Evolutionary conservation across 306 rosid species (phyloP), one percentile per base, ranked within the genome.

Genomic region (Arachis stenosperma): DNA sequence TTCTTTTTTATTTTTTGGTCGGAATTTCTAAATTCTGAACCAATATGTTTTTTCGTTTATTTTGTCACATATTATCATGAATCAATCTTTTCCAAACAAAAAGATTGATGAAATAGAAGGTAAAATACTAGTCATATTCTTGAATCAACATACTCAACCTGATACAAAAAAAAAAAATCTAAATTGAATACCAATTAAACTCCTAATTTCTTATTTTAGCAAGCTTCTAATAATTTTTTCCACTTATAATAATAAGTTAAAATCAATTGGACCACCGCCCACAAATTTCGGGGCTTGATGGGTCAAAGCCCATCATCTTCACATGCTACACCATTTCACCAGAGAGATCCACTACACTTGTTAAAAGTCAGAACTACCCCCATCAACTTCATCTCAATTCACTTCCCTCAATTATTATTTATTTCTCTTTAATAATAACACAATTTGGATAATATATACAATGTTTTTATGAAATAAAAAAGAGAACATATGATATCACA

Each of bases 281-380:
- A 54, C 12, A 61, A 77, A 2, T 74, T 69, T 36, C 50, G 83
- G 80, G 55, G 15, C 8, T 39, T 70, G 61, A 39, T 37, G 63
- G 53, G 61, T 75, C 57, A 55, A 67, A 59, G 62, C 59, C 89
- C 88, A 81, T 76, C 71, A 74, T 68, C 74, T 63, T 22, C 79
- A 70, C 78, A 76, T 79, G 81, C 67, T 43, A 0, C 36, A 6
- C 27, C 8, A n/a, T 52, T 14, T 57, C 39, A 13, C 12, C 55
- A 12, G 44, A 68, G 61, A 70, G 65, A 74, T 71, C 77, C 15
- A 27, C 56, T 5, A 8, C 65, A 50, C 11, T 39, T 9, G 41
- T 81, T 47, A 72, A 85, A 61, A 70, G 60, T 57, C 44, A 71
- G 57, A 66, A 53, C 56, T 15, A 46, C 13, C 17, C 57, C 8